Evolutionary conservation across 1,284 basidiomycete genomes (phyloP).

Genomic region (Agaricales sp.): DNA sequence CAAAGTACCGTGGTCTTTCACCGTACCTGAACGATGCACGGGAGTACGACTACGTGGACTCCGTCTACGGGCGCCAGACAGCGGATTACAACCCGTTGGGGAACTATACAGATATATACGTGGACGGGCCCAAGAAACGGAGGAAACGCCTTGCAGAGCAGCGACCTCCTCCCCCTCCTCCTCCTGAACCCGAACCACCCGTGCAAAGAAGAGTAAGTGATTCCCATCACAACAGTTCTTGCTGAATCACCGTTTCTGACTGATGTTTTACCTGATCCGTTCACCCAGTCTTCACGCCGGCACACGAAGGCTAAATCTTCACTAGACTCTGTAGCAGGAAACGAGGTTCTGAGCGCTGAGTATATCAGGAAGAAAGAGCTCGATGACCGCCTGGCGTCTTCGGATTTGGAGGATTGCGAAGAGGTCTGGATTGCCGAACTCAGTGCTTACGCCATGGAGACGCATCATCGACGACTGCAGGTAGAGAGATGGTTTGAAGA

Average conservation of each 20-base stretch:
- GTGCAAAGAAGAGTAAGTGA: background rate
- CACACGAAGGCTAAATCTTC: slow-evolving; percentile 29
- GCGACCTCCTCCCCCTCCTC: background rate
- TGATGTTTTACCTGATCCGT: background rate
- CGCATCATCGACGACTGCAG: slow-evolving; percentile 58
- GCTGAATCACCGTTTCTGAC: background rate
- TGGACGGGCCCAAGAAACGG: slow-evolving; percentile 1
- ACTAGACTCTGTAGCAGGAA: slow-evolving; percentile 20
- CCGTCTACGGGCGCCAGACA: background rate
- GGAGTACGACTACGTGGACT: background rate
- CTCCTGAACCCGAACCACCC: background rate
- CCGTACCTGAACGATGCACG: background rate
- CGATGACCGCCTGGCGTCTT: slow-evolving; percentile 41
- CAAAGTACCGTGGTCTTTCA: background rate
- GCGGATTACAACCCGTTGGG: background rate
- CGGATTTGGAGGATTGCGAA: slow-evolving; percentile 68
- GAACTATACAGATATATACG: background rate
- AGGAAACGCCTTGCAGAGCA: background rate
- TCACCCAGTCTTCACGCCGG: background rate
- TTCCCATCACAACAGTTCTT: background rate
- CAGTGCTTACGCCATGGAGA: slow-evolving; percentile 56
- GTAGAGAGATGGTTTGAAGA: slow-evolving; percentile 63
- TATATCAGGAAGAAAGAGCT: slow-evolving; percentile 26
- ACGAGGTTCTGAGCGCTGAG: slow-evolving; percentile 24
- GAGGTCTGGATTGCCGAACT: slow-evolving; percentile 66